A percentile compares a stretch with the other conserved stretches of the same genome.
phyloP scores from a whole-genome alignment of 2,329 filamentous ascomycete genomes.

The Sporothrix euskadiensis region DNA sequence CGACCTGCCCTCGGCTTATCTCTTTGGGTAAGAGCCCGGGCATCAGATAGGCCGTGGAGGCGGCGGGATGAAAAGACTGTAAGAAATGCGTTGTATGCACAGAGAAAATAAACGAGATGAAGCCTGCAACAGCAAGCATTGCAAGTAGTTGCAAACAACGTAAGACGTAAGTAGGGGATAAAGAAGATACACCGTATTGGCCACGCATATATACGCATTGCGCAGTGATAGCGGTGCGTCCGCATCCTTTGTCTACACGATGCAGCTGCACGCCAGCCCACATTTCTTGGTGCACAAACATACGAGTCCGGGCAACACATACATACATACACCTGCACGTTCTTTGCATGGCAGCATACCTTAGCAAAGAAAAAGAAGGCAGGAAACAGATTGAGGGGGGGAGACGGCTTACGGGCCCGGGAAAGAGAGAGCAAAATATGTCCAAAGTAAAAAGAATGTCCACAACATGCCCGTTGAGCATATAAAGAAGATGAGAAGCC shows the following conservation, averaged over 20 bases:
- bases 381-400: neutral
- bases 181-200: neutral
- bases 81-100: neutral
- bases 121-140: neutral
- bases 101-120: neutral
- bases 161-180: neutral
- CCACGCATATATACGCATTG: slow-evolving; percentile 18
- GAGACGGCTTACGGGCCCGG: neutral
- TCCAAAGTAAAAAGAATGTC: neutral
- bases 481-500: slow-evolving; percentile 2
- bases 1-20: neutral
- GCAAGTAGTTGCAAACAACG: no score
- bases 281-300: neutral
- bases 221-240: slow-evolving; percentile 10
- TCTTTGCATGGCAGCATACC: neutral
- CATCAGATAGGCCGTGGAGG: neutral
- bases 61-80: neutral
- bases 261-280: neutral
- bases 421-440: neutral
- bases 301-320: neutral
- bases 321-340: neutral
- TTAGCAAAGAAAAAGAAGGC: no score
- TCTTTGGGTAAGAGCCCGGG: neutral
- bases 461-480: neutral
- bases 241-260: neutral